These are phyloP conservation scores for Scleromitrula shiraiana DNA, from an alignment of 2,329 filamentous ascomycete species.

Conservation along the genomic window DNA sequence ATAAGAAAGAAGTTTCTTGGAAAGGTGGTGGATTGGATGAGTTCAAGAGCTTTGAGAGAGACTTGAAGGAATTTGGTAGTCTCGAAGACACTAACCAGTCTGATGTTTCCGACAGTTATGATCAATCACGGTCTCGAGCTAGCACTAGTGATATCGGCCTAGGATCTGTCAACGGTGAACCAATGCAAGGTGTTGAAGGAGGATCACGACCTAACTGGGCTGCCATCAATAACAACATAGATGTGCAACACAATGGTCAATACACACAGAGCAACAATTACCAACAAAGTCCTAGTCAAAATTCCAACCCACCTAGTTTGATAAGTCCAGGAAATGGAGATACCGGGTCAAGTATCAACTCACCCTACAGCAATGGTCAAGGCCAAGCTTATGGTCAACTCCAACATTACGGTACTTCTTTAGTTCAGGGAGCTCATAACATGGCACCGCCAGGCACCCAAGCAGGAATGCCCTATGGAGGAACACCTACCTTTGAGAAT, in stretches of 20 bases:
- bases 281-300: constrained; percentile 19
- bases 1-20: constrained; percentile 17
- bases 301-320: constrained; percentile 20
- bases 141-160: constrained; percentile 23
- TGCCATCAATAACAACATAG: constrained; percentile 18
- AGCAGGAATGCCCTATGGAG: not conserved
- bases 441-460: constrained; percentile 10
- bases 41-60: constrained; percentile 43
- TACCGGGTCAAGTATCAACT: constrained; percentile 19
- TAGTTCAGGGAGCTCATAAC: constrained; percentile 1
- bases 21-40: constrained; percentile 47
- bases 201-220: constrained; percentile 23
- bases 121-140: constrained; percentile 21
- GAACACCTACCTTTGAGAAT: not conserved
- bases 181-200: constrained; percentile 27
- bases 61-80: constrained; percentile 45
- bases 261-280: constrained; percentile 17
- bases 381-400: constrained; percentile 4
- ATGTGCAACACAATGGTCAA: constrained; percentile 18
- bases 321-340: constrained; percentile 24
- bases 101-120: constrained; percentile 22
- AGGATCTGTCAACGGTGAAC: constrained; percentile 21
- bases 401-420: constrained; percentile 7
- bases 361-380: constrained; percentile 18
- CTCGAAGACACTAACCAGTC: constrained; percentile 18